phyloP scores from a whole-genome alignment of 345 rosid species.

The Crucihimalaya himalaica region DNA sequence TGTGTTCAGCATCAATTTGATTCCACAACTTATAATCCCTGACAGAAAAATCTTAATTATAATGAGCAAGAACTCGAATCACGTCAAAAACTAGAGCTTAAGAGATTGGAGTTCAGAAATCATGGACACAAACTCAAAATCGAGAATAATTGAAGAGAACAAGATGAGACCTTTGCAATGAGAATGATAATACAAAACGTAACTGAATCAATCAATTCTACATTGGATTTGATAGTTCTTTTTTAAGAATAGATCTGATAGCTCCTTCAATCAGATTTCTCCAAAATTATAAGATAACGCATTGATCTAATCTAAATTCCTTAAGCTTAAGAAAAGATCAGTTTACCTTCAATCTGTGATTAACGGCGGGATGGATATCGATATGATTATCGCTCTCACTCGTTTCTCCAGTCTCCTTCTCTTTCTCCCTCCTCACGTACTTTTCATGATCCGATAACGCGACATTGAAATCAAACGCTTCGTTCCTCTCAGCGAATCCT shows the following conservation, averaged over 20 bases:
- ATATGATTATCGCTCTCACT: constrained; percentile 66
- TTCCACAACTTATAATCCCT: too few relatives aligned
- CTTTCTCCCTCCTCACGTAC: constrained; percentile 78
- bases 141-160: not conserved
- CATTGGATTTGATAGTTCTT: not conserved
- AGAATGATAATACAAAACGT: not conserved
- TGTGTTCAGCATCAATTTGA: too few relatives aligned
- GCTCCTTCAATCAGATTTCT: not conserved
- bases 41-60: too few relatives aligned
- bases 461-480: constrained; percentile 98
- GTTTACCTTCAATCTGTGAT: constrained; percentile 88
- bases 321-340: not conserved
- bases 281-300: not conserved
- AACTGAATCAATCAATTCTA: not conserved
- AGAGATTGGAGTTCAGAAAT: too few relatives aligned
- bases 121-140: too few relatives aligned
- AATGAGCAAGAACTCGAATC: too few relatives aligned
- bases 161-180: constrained; percentile 16
- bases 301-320: constrained; percentile 12
- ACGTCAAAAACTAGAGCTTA: too few relatives aligned
- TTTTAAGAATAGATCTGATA: constrained; percentile 11
- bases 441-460: constrained; percentile 98
- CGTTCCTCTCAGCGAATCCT: constrained; percentile 93
- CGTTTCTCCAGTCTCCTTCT: constrained; percentile 70
- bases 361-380: constrained; percentile 96